Evolutionary conservation across 352 stramenopile genomes (phyloP).

Genomic region (Halophytophthora polymorphica): DNA sequence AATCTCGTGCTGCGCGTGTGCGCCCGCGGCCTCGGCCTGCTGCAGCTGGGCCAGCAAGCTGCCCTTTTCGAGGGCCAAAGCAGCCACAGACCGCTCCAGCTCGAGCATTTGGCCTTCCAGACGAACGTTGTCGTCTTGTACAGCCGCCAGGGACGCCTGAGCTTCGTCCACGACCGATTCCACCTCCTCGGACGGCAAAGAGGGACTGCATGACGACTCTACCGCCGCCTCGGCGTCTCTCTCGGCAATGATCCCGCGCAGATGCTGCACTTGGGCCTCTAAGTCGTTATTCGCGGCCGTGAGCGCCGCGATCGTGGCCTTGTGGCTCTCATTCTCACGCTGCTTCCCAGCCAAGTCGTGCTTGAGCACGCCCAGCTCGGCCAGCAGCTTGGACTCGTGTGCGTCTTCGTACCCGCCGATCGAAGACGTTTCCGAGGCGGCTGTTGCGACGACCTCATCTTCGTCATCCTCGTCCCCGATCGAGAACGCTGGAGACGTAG

Average conservation of each 20-base stretch:
- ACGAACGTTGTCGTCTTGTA: conserved; percentile 32
- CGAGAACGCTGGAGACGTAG: conserved; percentile 15
- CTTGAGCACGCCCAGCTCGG: conserved; percentile 54
- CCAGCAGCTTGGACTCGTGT: conserved; percentile 48
- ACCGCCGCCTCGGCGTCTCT: conserved; percentile 19
- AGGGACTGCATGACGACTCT: conserved; percentile 17
- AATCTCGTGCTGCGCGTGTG: conserved; percentile 29
- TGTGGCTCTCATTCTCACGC: conserved; percentile 19
- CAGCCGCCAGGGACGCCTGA: conserved; percentile 21
- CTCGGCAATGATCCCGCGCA: conserved; percentile 14
- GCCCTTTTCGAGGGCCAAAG: conserved; percentile 51
- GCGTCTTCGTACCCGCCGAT: conserved; percentile 57
- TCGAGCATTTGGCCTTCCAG: conserved; percentile 41
- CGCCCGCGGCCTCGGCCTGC: conserved; percentile 38
- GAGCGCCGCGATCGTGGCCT: conserved; percentile 17
- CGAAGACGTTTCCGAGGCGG: conserved; percentile 43
- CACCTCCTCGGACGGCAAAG: conserved; percentile 15
- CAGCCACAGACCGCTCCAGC: conserved; percentile 41
- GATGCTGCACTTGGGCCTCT: conserved; percentile 17
- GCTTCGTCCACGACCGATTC: conserved; percentile 18
- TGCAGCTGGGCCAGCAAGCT: conserved; percentile 40
- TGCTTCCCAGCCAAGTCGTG: conserved; percentile 15
- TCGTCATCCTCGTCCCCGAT: conserved; percentile 25
- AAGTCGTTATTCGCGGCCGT: conserved; percentile 21
- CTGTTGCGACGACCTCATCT: conserved; percentile 25